Evolutionary conservation across 495 filamentous ascomycete genomes (phyloP), one percentile per base, ranked within the genome.

Genomic region (Thermochaetoides thermophila): DNA sequence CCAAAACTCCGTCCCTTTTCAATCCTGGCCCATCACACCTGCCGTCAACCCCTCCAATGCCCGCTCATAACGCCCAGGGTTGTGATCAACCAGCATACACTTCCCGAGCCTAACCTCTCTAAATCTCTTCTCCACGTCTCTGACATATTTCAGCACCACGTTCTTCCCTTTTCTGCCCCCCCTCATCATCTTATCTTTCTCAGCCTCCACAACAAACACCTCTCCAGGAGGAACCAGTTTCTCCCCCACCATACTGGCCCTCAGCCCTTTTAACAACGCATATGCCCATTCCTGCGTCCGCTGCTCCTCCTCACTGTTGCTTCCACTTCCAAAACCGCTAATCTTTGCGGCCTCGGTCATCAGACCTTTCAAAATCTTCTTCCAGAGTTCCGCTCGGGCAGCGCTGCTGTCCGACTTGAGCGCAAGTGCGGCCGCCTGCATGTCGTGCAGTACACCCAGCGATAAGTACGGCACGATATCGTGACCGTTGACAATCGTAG

Each of bases 141-240:
- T 45, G 17, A 81, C 61, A 42, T 78, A 76, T 40, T 66, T 68
- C 32, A 81, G 45, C 37, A 81, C 76, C 28, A 78, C 69, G 29
- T 74, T 53, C 13, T 73, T 71, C 6, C 77, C 76, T 24, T 24
- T 19, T 52, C 48, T 43, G 56, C 50, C n/a, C 52, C 9, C 7
- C 7, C 11, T 20, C 30, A 22, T 18, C 9, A 10, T n/a, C 24
- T 42, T 21, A 50, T 37, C 15, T 41, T 32, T 12, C 57, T 19
- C 40, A 75, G 73, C 12, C 53, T 81, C 74, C 12, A 84, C 63
- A 3, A 74, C 62, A 55, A 83, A 85, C 1, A 84, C 74, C 45
- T 84, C 78, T 10, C 81, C 81, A 0, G 81, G 81, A 2, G 81
- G 81, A 38, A 81, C 54, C 6, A 86, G 57, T 44, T 85, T 86